A percentile compares a stretch with the other conserved stretches of the same genome.
phyloP scores from a whole-genome alignment of 2,329 filamentous ascomycete species.

The Aureobasidium mangrovei region DNA sequence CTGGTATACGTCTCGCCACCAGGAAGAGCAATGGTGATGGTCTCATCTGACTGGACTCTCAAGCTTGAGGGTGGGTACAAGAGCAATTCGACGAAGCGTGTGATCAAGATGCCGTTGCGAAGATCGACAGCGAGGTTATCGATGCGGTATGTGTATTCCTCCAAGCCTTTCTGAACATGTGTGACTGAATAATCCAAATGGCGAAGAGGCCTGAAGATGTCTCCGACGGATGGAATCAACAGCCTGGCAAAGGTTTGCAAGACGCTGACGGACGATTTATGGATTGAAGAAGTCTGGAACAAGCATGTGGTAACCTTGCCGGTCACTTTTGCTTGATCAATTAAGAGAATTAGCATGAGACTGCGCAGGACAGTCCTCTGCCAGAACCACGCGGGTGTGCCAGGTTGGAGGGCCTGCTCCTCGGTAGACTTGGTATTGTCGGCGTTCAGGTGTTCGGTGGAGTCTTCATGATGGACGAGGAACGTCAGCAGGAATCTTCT shows the following conservation, averaged over 20 bases:
- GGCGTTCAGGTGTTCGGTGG: conserved; percentile 3
- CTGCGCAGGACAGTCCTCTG: conserved; percentile 49
- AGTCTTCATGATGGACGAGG: conserved; percentile 50
- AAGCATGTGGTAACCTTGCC: conserved; percentile 34
- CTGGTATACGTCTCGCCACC: conserved; percentile 37
- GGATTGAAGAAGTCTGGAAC: conserved; percentile 42
- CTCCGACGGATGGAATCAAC: conserved; percentile 50
- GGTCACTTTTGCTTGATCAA: conserved; percentile 45
- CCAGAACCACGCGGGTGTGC: conserved; percentile 41
- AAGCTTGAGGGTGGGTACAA: conserved; percentile 34
- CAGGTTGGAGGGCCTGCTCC: conserved; percentile 22
- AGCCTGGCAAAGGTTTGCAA: conserved; percentile 44
- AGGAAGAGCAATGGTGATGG: conserved; percentile 38
- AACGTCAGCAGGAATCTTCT: conserved; percentile 47
- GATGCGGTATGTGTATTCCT: conserved; percentile 51
- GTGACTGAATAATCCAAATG: conserved; percentile 49
- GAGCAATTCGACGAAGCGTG: conserved; percentile 50
- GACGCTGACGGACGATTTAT: conserved; percentile 49
- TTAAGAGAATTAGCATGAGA: conserved; percentile 50
- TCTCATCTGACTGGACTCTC: conserved; percentile 25
- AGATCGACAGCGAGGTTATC: conserved; percentile 54
- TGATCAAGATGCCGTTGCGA: conserved; percentile 52
- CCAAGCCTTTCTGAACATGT: conserved; percentile 47
- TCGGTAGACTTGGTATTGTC: conserved; percentile 2
- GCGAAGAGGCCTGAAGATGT: conserved; percentile 45